Conservation (phyloP, 176 grass and related monocot species). For the Pontederia crassipes region DNA sequence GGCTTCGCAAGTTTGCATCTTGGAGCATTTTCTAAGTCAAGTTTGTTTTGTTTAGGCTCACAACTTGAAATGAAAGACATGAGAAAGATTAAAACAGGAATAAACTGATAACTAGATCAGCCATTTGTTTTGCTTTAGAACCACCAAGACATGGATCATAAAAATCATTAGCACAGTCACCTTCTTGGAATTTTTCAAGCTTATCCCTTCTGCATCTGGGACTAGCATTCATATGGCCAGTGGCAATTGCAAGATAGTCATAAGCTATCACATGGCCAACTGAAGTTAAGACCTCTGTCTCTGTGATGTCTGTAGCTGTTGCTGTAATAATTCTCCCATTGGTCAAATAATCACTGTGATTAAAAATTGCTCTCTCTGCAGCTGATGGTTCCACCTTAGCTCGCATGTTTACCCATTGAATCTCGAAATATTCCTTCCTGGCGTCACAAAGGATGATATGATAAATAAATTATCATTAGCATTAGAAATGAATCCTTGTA, state of each 20-base stretch:
- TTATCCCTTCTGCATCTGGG: constrained; percentile 25
- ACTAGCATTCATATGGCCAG: constrained; percentile 21
- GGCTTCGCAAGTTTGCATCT: no score
- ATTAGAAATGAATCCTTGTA: background rate
- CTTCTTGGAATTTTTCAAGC: constrained; percentile 35
- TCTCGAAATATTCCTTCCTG: constrained; percentile 81
- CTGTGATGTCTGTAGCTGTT: constrained; percentile 33
- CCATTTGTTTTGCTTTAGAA: no score
- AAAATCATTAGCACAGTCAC: background rate
- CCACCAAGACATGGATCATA: no score
- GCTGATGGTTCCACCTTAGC: constrained; percentile 39
- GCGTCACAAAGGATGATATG: background rate
- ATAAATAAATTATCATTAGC: constrained; percentile 4
- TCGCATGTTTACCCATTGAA: constrained; percentile 67
- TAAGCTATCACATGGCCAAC: constrained; percentile 31
- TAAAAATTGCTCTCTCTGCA: constrained; percentile 41
- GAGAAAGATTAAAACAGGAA: no score
- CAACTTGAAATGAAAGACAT: no score
- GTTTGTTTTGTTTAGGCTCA: no score
- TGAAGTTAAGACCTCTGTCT: constrained; percentile 43
- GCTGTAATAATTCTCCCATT: constrained; percentile 36
- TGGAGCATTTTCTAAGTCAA: no score
- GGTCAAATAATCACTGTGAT: constrained; percentile 48
- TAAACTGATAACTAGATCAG: no score
- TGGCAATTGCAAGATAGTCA: constrained; percentile 65